Evolutionary conservation across 768 basidiomycete species (phyloP).

Genomic region (Pulveroboletus sp.): DNA sequence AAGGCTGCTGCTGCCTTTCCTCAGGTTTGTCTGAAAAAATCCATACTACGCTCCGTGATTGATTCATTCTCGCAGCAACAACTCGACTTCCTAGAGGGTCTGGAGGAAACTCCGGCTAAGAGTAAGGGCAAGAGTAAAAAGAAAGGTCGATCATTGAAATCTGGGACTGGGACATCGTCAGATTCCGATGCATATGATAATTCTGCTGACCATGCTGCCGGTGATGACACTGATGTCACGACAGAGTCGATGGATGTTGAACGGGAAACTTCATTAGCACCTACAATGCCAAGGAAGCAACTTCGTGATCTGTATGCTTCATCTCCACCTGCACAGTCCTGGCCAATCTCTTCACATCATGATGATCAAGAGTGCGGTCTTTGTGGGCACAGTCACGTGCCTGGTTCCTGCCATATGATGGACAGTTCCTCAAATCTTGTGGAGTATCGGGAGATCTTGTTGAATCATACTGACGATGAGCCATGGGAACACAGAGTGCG

Average conservation of each 20-base stretch:
- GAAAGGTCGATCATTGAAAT: constrained; percentile 28
- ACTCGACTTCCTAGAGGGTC: constrained; percentile 28
- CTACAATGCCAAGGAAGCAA: constrained; percentile 3
- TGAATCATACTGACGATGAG: constrained; percentile 62
- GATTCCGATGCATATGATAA: constrained; percentile 39
- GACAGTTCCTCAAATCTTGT: constrained; percentile 60
- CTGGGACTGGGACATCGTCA: constrained; percentile 29
- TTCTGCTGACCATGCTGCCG: constrained; percentile 12
- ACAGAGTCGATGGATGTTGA: constrained; percentile 20
- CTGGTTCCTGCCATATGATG: constrained; percentile 57
- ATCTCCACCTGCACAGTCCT: constrained; percentile 1
- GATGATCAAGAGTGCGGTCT: constrained; percentile 47
- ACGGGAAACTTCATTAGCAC: not conserved
- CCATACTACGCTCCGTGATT: not conserved
- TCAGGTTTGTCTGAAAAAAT: constrained; percentile 20
- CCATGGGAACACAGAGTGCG: constrained; percentile 58
- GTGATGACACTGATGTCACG: constrained; percentile 23
- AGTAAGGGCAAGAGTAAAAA: constrained; percentile 34
- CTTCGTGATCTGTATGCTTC: not conserved
- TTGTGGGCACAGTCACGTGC: constrained; percentile 52
- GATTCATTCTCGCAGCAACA: constrained; percentile 22
- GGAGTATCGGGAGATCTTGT: constrained; percentile 63
- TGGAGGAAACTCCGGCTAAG: constrained; percentile 37
- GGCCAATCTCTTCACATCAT: not conserved
- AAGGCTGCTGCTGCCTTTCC: constrained; percentile 55